These are phyloP conservation scores for Scheffersomyces insectosa DNA, from an alignment of 1,139 yeast species.

Conservation along the genomic window DNA sequence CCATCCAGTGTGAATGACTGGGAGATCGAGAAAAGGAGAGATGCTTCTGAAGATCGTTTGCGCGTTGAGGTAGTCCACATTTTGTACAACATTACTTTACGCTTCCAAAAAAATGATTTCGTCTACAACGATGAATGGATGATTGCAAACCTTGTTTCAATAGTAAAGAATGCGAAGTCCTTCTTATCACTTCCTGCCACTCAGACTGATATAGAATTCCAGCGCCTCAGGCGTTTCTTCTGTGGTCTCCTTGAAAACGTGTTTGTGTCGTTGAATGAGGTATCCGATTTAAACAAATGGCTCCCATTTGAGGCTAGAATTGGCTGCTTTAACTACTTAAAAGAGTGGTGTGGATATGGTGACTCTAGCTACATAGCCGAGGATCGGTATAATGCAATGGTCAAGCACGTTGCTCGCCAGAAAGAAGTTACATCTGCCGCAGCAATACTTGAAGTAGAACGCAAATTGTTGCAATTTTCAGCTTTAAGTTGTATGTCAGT, in stretches of 20 bases:
- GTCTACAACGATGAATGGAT: slow-evolving; percentile 71
- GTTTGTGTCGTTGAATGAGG: slow-evolving; percentile 50
- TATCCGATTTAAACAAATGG: slow-evolving; percentile 50
- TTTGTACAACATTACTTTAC: slow-evolving; percentile 65
- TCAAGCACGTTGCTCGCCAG: slow-evolving; percentile 39
- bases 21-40: slow-evolving; percentile 46
- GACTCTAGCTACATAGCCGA: slow-evolving; percentile 58
- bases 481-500: slow-evolving; percentile 84
- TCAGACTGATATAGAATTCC: slow-evolving; percentile 72
- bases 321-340: slow-evolving; percentile 76
- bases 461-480: slow-evolving; percentile 67
- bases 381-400: slow-evolving; percentile 69
- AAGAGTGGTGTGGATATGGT: slow-evolving; percentile 96
- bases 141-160: slow-evolving; percentile 60
- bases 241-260: slow-evolving; percentile 75
- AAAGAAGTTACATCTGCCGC: slow-evolving; percentile 55
- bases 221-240: slow-evolving; percentile 75
- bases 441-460: slow-evolving; percentile 84
- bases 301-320: slow-evolving; percentile 85
- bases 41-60: slow-evolving; percentile 46
- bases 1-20: slow-evolving; percentile 64
- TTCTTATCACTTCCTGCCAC: slow-evolving; percentile 59
- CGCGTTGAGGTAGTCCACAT: slow-evolving; percentile 81
- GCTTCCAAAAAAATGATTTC: slow-evolving; percentile 53
- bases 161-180: slow-evolving; percentile 64